Percentiles rank a stretch among this genome's conserved stretches.
Conservation (phyloP, 148 eudicot species). For the Amaranthus palmeri region DNA sequence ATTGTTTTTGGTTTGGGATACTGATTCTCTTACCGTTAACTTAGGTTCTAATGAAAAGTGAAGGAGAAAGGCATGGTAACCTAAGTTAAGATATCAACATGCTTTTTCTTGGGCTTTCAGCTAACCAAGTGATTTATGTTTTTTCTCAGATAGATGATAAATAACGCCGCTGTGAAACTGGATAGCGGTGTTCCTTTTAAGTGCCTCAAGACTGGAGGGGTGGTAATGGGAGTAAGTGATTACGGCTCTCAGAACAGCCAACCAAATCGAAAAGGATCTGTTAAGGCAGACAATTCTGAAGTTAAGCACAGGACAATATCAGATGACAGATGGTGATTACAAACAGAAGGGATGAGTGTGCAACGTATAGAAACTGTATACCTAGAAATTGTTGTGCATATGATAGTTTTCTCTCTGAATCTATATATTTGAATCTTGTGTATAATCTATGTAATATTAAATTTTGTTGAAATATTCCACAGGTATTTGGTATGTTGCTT, state of each 20-base stretch:
- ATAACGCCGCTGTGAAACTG: slow-evolving; percentile 92
- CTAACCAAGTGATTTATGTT: slow-evolving; percentile 13
- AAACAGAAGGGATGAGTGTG: slow-evolving; percentile 36
- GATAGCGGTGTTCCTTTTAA: slow-evolving; percentile 83
- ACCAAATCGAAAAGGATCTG: slow-evolving; percentile 34
- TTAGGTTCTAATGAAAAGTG: not conserved
- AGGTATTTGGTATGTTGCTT: slow-evolving; percentile 34
- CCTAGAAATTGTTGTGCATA: slow-evolving; percentile 4
- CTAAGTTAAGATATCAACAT: not conserved
- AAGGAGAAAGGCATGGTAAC: not conserved
- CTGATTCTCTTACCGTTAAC: not conserved
- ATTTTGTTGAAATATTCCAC: not conserved
- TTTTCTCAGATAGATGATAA: slow-evolving; percentile 55
- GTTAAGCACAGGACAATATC: slow-evolving; percentile 35
- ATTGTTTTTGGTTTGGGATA: too few species aligned
- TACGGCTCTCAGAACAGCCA: slow-evolving; percentile 30
- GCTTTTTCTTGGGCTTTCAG: not conserved
- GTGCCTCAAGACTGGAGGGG: slow-evolving; percentile 43
- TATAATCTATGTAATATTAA: not conserved
- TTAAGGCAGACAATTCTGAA: slow-evolving; percentile 20
- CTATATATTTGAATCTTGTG: not conserved
- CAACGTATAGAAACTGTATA: slow-evolving; percentile 81
- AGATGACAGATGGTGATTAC: slow-evolving; percentile 30
- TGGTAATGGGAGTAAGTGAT: slow-evolving; percentile 28
- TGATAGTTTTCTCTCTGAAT: not conserved